Conservation (phyloP, 306 rosid species). For the Corylus americana region DNA sequence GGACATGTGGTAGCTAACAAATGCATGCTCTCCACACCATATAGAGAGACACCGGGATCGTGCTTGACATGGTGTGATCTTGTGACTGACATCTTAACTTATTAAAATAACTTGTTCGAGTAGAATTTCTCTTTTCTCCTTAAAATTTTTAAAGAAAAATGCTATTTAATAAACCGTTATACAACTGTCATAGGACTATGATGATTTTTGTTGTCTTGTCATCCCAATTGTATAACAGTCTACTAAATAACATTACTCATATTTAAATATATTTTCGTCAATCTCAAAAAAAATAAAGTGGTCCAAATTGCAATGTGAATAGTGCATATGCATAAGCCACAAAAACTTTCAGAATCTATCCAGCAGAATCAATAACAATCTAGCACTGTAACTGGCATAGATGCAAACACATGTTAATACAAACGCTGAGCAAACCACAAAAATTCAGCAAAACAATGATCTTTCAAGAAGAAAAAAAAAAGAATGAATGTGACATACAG, state of each 20-base stretch:
- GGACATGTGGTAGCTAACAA: neutral
- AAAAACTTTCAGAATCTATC: neutral
- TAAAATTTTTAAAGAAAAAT: no score
- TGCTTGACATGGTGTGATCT: neutral
- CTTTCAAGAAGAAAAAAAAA: neutral
- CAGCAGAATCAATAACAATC: neutral
- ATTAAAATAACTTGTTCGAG: neutral
- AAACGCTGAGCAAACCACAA: neutral
- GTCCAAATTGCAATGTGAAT: neutral
- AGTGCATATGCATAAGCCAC: neutral
- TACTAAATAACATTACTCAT: neutral
- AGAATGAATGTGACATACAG: slow-evolving; percentile 41
- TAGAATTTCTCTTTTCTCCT: neutral
- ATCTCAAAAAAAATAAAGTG: neutral
- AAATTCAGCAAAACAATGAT: neutral
- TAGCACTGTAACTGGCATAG: neutral
- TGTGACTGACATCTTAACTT: neutral
- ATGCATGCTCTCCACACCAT: neutral
- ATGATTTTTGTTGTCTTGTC: no score
- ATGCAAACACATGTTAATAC: neutral
- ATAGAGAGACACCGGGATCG: neutral
- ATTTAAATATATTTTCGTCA: neutral
- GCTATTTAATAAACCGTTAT: no score
- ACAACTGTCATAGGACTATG: no score
- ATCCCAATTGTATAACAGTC: no score